These are phyloP conservation scores for Rhynchosporium secalis DNA, from an alignment of 2,329 filamentous ascomycete genomes.

Conservation along the genomic window DNA sequence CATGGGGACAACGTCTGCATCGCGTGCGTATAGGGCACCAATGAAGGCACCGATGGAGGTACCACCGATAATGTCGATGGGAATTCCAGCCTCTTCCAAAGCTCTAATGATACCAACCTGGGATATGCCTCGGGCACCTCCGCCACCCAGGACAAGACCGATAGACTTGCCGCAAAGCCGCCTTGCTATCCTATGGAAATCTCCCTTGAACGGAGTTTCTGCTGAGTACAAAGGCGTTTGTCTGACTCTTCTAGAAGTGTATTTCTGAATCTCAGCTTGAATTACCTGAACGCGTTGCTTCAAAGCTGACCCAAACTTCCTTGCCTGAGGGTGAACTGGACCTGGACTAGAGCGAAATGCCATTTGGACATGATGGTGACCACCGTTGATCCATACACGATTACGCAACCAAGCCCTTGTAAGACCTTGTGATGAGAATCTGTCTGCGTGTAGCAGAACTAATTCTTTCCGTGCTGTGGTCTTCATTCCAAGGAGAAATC, in stretches of 20 bases:
- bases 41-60: conserved; percentile 97
- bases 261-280: conserved; percentile 97
- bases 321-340: conserved; percentile 71
- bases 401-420: conserved; percentile 90
- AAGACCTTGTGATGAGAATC: conserved; percentile 80
- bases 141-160: conserved; percentile 89
- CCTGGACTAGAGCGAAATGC: conserved; percentile 74
- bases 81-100: conserved; percentile 93
- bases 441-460: conserved; percentile 83
- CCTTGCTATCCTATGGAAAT: conserved; percentile 90
- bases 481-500: conserved; percentile 95
- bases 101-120: conserved; percentile 94
- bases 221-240: conserved; percentile 87
- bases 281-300: conserved; percentile 93
- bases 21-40: conserved; percentile 89
- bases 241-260: conserved; percentile 88
- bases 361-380: conserved; percentile 98
- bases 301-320: conserved; percentile 79
- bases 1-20: conserved; percentile 95
- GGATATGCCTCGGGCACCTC: conserved; percentile 86
- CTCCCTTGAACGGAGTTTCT: conserved; percentile 90
- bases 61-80: conserved; percentile 91
- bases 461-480: conserved; percentile 93
- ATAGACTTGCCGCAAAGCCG: conserved; percentile 92
- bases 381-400: conserved; percentile 95